Conservation (phyloP, 129 eudicot genomes). For the sunflower (Helianthus annuus) region DNA sequence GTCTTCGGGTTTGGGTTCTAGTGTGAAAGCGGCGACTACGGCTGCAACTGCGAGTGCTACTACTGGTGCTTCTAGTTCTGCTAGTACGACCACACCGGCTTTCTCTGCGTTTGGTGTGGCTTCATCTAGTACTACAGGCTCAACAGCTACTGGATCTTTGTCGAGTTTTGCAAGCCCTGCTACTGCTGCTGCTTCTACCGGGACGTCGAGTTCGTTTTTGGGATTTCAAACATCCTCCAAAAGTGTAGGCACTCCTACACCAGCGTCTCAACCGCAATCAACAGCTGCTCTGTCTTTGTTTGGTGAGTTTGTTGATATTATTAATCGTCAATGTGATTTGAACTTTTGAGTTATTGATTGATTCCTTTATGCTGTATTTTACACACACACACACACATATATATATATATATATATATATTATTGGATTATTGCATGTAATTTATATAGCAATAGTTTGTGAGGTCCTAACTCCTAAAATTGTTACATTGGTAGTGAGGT, state of each 20-base stretch:
- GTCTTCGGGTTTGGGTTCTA: slow-evolving; percentile 31
- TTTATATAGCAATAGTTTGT: neutral
- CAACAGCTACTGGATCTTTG: slow-evolving; percentile 45
- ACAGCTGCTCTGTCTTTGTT: slow-evolving; percentile 49
- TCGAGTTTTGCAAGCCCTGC: slow-evolving; percentile 43
- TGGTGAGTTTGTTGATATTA: slow-evolving; percentile 44
- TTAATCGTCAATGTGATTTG: neutral
- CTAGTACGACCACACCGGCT: slow-evolving; percentile 19
- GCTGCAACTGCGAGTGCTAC: slow-evolving; percentile 48
- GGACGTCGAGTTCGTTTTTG: slow-evolving; percentile 43
- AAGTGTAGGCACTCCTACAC: slow-evolving; percentile 32
- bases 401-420: neutral
- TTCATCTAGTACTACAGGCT: slow-evolving; percentile 32
- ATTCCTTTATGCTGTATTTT: neutral
- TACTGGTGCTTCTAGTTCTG: slow-evolving; percentile 36
- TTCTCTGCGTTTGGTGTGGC: slow-evolving; percentile 37
- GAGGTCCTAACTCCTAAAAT: neutral
- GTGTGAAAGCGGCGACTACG: slow-evolving; percentile 28
- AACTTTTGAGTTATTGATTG: neutral
- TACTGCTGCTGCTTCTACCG: slow-evolving; percentile 45
- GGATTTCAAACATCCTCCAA: slow-evolving; percentile 52
- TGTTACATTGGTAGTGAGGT: slow-evolving; percentile 1
- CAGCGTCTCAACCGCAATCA: slow-evolving; percentile 55
- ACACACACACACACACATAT: no score
- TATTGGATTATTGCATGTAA: slow-evolving; percentile 11